Conservation (phyloP, 2,329 filamentous ascomycete species). For the Podosphaera leucotricha region DNA sequence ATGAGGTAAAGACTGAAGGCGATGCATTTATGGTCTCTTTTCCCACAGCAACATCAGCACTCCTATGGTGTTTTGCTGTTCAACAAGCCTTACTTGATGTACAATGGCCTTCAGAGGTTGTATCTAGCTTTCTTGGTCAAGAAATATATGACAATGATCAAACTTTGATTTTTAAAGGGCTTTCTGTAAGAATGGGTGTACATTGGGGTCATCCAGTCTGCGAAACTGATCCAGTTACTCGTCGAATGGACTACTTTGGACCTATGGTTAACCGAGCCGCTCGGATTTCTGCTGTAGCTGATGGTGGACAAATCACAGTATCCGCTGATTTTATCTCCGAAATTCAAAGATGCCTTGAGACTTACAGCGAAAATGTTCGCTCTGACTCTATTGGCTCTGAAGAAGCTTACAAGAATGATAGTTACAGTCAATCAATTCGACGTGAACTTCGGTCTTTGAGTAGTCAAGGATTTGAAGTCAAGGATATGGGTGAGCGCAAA, state of each 20-base stretch:
- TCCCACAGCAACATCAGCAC: slow-evolving; percentile 76
- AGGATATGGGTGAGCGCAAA: slow-evolving; percentile 85
- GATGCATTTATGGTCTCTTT: slow-evolving; percentile 99
- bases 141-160: slow-evolving; percentile 64
- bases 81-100: slow-evolving; percentile 74
- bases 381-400: slow-evolving; percentile 44
- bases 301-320: slow-evolving; percentile 91
- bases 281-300: slow-evolving; percentile 79
- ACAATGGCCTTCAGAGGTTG: slow-evolving; percentile 78
- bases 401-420: slow-evolving; percentile 53
- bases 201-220: slow-evolving; percentile 90
- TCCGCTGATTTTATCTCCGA: slow-evolving; percentile 94
- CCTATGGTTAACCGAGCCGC: slow-evolving; percentile 97
- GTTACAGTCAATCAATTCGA: slow-evolving; percentile 51
- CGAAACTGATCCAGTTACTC: slow-evolving; percentile 85
- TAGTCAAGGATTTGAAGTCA: slow-evolving; percentile 86
- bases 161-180: slow-evolving; percentile 72
- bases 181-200: slow-evolving; percentile 93
- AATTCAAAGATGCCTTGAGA: slow-evolving; percentile 74
- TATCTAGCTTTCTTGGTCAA: slow-evolving; percentile 67
- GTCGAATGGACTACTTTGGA: slow-evolving; percentile 97
- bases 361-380: slow-evolving; percentile 65
- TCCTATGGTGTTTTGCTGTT: slow-evolving; percentile 92
- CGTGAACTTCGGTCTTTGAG: slow-evolving; percentile 71
- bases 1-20: slow-evolving; percentile 98